Conservation (phyloP, 257 asterid species). For the Coffea canephora region DNA sequence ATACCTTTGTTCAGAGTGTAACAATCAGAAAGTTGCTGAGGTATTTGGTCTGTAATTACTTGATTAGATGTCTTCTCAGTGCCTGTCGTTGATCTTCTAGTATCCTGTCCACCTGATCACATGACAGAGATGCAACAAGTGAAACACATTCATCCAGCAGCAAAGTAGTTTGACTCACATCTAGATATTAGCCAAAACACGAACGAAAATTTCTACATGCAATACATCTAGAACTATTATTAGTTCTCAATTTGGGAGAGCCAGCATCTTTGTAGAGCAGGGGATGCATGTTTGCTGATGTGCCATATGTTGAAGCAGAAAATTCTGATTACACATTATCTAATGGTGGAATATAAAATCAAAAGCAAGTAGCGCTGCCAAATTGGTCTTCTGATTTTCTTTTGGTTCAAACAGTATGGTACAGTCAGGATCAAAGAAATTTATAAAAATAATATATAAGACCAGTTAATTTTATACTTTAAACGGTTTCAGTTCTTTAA, state of each 20-base stretch:
- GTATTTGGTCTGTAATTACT: constrained; percentile 20
- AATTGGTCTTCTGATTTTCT: no score
- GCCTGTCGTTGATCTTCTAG: constrained; percentile 23
- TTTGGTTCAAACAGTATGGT: no score
- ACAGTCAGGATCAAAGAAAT: no score
- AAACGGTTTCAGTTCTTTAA: no score
- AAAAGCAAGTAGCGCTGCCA: no score
- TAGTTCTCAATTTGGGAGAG: background rate
- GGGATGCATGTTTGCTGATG: no score
- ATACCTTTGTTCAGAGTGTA: constrained; percentile 22
- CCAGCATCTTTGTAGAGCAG: no score
- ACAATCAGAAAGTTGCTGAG: constrained; percentile 9
- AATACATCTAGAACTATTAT: background rate
- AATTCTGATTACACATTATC: background rate
- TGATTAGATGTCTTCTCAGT: constrained; percentile 19
- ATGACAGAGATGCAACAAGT: constrained; percentile 18
- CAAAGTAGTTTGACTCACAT: background rate
- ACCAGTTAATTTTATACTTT: no score
- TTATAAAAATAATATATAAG: no score
- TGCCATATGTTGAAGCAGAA: no score
- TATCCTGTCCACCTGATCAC: constrained; percentile 26
- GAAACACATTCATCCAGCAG: constrained; percentile 16
- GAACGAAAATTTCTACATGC: background rate
- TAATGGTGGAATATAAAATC: background rate
- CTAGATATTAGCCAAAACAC: background rate